Base-by-base conservation (phyloP, 129 eudicot genomes). In the Centaurea solstitialis region DNA sequence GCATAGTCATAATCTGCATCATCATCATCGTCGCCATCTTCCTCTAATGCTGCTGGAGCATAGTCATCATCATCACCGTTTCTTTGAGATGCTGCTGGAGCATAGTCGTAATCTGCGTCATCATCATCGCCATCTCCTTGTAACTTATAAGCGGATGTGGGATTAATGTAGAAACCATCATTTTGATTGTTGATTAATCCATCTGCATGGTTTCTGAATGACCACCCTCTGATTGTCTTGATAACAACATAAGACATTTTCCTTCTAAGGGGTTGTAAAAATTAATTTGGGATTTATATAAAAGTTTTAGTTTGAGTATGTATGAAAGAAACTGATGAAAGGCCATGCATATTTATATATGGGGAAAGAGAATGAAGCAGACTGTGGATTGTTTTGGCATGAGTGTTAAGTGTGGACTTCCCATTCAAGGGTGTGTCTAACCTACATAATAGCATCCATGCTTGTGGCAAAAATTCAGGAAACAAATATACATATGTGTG, bases 201-300 rank as follows among this genome's bases (percentile, higher is more conserved):
- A 5, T 70, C 84, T 4, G 68, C 68, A 76, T 18, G 77, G 26
- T 5, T 68, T n/a, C 39, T 33, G 37, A 26, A 26, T 1, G 62
- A 81, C 43, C 70, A 10, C 9, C 24, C 43, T 35, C 50, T n/a
- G 30, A 50, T 50, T 50, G 10, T 67, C 79, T 75, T 81, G 5
- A 62, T 21, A n/a, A n/a, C n/a, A 75, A 75, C 33, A 23, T 75
- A 39, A 50, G 76, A 21, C 85, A 82, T 82, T 41, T 69, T 82
- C 15, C 18, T 9, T 5, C 28, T 21, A 15, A 26, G 6, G 26
- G 1, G 12, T n/a, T n/a, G n/a, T n/a, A n/a, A n/a, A n/a, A n/a
- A n/a, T 41, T 17, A 41, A 2, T 41, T 33, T 30, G 2, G 2
- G 30, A 12, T 33, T 33, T 2, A 33, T 33, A n/a, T n/a, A n/a